Evolutionary conservation across 768 basidiomycete genomes (phyloP).

Genomic region (Trametes elegans): DNA sequence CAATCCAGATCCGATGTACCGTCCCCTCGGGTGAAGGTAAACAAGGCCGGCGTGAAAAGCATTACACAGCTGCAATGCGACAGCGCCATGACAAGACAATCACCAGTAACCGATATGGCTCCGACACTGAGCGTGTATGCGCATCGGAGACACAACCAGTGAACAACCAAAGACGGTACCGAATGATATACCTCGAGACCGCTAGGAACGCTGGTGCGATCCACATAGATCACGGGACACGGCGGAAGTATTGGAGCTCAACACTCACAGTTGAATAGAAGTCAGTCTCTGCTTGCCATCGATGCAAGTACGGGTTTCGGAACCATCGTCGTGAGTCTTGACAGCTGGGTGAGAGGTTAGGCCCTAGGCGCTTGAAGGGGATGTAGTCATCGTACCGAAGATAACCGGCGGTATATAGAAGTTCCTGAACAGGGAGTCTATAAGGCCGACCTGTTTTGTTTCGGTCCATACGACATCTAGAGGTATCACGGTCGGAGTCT

Average conservation of each 20-base stretch:
- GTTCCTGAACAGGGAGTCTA: conserved; percentile 63
- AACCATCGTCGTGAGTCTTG: conserved; percentile 37
- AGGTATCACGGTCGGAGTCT: too few relatives aligned
- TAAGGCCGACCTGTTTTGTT: conserved; percentile 54
- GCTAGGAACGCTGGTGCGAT: too few relatives aligned
- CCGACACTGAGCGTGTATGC: too few relatives aligned
- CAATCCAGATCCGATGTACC: too few relatives aligned
- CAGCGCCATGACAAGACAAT: too few relatives aligned
- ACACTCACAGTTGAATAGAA: conserved; percentile 52
- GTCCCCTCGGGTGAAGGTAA: too few relatives aligned
- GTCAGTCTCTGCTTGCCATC: conserved; percentile 77
- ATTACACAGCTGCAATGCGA: too few relatives aligned
- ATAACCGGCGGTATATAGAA: conserved; percentile 68
- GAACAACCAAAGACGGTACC: too few relatives aligned
- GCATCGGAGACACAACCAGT: too few relatives aligned
- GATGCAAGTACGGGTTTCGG: conserved; percentile 52
- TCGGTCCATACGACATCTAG: conserved; percentile 67
- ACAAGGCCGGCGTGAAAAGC: too few relatives aligned
- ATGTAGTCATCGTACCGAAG: conserved; percentile 46
- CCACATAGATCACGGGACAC: neutral
- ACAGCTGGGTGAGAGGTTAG: conserved; percentile 35
- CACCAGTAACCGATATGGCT: too few relatives aligned
- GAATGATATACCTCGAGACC: too few relatives aligned
- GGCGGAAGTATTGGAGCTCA: neutral
- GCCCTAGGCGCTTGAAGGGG: neutral